A percentile compares a stretch with the other conserved stretches of the same genome.
These are phyloP conservation scores for Aspergillus luchuensis DNA, from an alignment of 2,329 filamentous ascomycete species.

Conservation along the genomic window DNA sequence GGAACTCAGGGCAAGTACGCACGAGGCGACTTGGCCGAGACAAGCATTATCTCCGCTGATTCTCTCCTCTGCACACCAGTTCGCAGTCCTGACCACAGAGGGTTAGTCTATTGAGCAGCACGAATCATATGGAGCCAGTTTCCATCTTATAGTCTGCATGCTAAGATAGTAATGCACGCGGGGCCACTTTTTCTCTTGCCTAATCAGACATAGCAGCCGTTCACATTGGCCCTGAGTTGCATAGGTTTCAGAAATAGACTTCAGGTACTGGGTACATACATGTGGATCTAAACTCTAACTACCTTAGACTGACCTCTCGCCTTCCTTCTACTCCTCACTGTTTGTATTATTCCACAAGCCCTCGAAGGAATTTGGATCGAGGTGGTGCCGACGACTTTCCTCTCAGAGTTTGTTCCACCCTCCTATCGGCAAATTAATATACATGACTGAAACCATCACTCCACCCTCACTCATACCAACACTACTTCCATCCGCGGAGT, in stretches of 20 bases:
- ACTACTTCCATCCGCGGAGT: neutral
- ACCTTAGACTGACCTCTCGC: conserved; percentile 2
- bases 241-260: conserved; percentile 10
- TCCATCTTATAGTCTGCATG: neutral
- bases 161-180: conserved; percentile 2
- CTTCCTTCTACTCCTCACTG: neutral
- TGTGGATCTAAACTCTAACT: conserved; percentile 8
- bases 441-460: neutral
- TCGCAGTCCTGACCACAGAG: neutral
- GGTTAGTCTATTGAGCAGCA: neutral
- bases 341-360: neutral
- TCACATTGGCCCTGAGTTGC: conserved; percentile 1
- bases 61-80: neutral
- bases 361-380: neutral
- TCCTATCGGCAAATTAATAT: conserved; percentile 6
- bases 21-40: neutral
- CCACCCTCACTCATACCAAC: neutral
- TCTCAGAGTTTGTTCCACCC: neutral
- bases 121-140: neutral
- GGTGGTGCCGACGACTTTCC: neutral
- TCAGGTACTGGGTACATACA: conserved; percentile 4
- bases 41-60: neutral
- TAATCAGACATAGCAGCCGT: conserved; percentile 3
- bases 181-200: conserved; percentile 2
- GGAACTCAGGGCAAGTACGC: neutral